phyloP scores from a whole-genome alignment of 2,329 filamentous ascomycete species.

The Pseudonectria foliicola region DNA sequence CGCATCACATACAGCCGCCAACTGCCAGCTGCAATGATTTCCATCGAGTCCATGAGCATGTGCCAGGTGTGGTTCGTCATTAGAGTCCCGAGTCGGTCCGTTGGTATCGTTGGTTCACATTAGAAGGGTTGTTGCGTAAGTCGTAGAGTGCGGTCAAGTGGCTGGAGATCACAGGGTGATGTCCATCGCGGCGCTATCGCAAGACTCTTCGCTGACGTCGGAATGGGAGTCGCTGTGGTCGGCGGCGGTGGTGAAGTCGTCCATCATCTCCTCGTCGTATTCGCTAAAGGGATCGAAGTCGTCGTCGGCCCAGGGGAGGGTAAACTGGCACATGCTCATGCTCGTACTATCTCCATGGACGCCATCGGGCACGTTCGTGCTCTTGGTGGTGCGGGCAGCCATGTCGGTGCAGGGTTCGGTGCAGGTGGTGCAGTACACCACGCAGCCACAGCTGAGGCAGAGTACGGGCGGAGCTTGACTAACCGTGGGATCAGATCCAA shows the following conservation, averaged over 20 bases:
- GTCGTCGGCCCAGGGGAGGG: conserved; percentile 20
- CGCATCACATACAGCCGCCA: conserved; percentile 12
- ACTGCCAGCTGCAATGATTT: conserved; percentile 9
- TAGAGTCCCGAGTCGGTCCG: conserved; percentile 5
- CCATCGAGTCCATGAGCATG: conserved; percentile 17
- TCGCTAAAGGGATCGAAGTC: conserved; percentile 30
- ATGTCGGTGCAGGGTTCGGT: conserved; percentile 20
- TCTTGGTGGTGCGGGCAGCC: conserved; percentile 10
- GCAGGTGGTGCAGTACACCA: conserved; percentile 38
- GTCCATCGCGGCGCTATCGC: conserved; percentile 16
- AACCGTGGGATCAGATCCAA: conserved; percentile 97
- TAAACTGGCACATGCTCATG: conserved; percentile 24
- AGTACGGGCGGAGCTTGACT: conserved; percentile 48
- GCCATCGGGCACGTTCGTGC: conserved; percentile 5
- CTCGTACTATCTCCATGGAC: conserved; percentile 22
- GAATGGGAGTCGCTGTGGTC: conserved; percentile 12
- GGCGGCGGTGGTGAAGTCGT: conserved; percentile 17
- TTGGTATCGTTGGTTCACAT: conserved; percentile 7
- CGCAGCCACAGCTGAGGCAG: conserved; percentile 40
- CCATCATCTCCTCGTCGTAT: conserved; percentile 32
- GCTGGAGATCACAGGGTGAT: conserved; percentile 10
- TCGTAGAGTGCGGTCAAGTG: background rate
- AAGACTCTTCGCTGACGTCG: conserved; percentile 17
- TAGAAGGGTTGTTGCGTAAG: conserved; percentile 3
- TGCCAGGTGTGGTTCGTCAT: conserved; percentile 14